Percentiles rank a stretch among this genome's conserved stretches.
These are phyloP conservation scores for Anisodus acutangulus DNA, from an alignment of 257 asterid species.

Conservation along the genomic window DNA sequence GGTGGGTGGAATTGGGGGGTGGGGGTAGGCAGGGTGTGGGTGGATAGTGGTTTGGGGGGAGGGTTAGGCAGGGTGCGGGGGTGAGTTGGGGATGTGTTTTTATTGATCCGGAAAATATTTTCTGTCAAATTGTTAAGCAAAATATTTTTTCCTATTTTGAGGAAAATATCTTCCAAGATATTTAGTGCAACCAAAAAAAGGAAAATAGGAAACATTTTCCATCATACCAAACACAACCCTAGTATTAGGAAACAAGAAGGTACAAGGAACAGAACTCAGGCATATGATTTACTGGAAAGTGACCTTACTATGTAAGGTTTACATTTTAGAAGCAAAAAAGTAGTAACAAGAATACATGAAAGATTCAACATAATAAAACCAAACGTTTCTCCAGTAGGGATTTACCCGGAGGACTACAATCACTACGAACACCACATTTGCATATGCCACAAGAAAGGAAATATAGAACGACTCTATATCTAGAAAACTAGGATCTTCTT, in stretches of 20 bases:
- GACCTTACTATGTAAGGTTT: background rate
- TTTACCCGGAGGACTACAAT: too few species aligned
- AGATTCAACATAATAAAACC: constrained; percentile 20
- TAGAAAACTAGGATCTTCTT: background rate
- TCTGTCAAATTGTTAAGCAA: too few species aligned
- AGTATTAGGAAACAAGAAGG: background rate
- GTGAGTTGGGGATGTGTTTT: too few species aligned
- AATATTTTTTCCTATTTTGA: too few species aligned
- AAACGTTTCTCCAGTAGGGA: constrained; percentile 24
- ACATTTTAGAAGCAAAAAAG: background rate
- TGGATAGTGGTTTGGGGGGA: too few species aligned
- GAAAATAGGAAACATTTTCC: too few species aligned
- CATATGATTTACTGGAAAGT: background rate
- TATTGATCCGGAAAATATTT: too few species aligned
- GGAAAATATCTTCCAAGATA: too few species aligned
- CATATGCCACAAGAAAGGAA: constrained; percentile 11
- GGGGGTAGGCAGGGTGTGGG: too few species aligned
- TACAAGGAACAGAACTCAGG: background rate
- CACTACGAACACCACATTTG: background rate
- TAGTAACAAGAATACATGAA: constrained; percentile 11
- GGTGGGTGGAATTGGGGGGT: too few species aligned
- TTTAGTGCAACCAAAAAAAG: too few species aligned
- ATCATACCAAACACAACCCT: background rate
- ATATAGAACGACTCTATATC: constrained; percentile 19
- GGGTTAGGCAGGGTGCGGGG: too few species aligned